Evolutionary conservation across 129 eudicot genomes (phyloP).

Genomic region (Kitagawia praeruptora): DNA sequence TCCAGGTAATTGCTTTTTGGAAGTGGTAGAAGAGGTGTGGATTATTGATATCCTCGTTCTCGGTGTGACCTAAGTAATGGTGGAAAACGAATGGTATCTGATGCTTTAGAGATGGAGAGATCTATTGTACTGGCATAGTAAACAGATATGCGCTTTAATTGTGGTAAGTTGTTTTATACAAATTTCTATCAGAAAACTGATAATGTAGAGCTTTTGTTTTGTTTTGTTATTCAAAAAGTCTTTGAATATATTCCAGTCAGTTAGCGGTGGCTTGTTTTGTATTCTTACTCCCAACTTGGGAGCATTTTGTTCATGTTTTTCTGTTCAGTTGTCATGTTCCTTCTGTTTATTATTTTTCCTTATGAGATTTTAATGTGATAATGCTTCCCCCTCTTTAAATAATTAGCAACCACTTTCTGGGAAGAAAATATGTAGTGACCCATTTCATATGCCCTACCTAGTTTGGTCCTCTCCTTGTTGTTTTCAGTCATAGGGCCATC

Average conservation of each 20-base stretch:
- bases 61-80: neutral
- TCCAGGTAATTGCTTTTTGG: neutral
- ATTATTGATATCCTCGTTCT: neutral
- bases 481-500: neutral
- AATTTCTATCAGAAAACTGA: neutral
- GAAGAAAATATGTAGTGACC: neutral
- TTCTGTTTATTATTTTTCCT: neutral
- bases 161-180: neutral
- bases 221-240: too few relatives aligned
- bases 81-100: neutral
- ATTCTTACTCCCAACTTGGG: neutral
- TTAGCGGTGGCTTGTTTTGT: neutral
- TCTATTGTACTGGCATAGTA: neutral
- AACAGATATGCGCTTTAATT: neutral
- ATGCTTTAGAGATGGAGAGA: neutral
- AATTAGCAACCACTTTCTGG: neutral
- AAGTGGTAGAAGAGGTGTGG: neutral
- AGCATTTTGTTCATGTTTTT: neutral
- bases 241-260: neutral
- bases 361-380: neutral
- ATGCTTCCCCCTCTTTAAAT: neutral
- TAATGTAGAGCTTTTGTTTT: neutral
- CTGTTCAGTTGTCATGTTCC: neutral
- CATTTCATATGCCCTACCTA: neutral
- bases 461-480: neutral